A percentile compares a stretch with the other conserved stretches of the same genome.
Evolutionary conservation across 2,329 filamentous ascomycete species (phyloP).

Genomic region (Thermothelomyces thermophilus): DNA sequence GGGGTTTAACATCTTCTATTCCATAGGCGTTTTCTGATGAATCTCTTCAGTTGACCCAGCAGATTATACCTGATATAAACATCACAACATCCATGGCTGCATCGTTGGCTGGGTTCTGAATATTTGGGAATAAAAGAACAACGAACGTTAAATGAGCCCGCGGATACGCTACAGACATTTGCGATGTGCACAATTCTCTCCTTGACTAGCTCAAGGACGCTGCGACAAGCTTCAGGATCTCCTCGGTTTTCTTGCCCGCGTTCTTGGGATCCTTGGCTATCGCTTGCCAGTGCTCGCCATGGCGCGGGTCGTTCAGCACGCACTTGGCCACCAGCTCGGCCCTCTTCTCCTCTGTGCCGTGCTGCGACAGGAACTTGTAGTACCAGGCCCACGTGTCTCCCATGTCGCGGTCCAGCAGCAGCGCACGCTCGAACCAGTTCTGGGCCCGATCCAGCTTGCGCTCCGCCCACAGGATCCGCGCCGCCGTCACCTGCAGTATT

Average conservation of each 20-base stretch:
- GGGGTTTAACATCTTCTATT: too few relatives aligned
- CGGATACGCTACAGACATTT: too few relatives aligned
- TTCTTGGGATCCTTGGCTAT: conserved; percentile 83
- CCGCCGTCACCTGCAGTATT: conserved; percentile 81
- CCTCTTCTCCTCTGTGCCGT: conserved; percentile 91
- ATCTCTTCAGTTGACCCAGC: too few relatives aligned
- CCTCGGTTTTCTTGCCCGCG: conserved; percentile 66
- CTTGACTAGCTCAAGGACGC: conserved; percentile 29
- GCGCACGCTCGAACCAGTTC: conserved; percentile 95
- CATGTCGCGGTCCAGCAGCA: conserved; percentile 75
- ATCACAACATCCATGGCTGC: too few relatives aligned
- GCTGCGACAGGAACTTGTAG: conserved; percentile 84
- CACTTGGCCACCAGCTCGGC: conserved; percentile 78
- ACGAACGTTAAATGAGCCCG: too few relatives aligned
- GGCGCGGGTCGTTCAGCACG: conserved; percentile 74
- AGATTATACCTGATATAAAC: too few relatives aligned
- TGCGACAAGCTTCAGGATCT: conserved; percentile 75
- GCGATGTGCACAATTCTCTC: too few relatives aligned
- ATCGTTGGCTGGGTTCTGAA: too few relatives aligned
- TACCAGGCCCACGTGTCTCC: conserved; percentile 99
- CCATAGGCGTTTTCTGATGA: too few relatives aligned
- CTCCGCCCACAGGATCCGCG: conserved; percentile 93
- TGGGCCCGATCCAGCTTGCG: conserved; percentile 87
- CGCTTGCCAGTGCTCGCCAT: conserved; percentile 87
- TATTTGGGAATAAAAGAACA: too few relatives aligned